A percentile compares a stretch with the other conserved stretches of the same genome.
These are phyloP conservation scores for Metschnikowia colocasiae DNA, from an alignment of 805 yeast species.

Conservation along the genomic window DNA sequence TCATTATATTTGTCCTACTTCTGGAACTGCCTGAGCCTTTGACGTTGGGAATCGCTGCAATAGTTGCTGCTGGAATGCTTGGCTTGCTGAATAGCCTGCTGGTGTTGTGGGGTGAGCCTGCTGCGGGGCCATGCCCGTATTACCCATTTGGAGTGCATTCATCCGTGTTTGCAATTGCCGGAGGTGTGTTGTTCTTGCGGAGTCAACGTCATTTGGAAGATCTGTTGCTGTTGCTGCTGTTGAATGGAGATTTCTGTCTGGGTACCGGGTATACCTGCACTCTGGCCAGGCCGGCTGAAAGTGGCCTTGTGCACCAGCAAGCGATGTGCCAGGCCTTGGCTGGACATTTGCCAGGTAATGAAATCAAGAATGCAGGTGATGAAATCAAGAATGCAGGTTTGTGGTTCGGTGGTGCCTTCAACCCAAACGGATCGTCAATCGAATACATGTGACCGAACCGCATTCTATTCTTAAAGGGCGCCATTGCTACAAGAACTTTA, in stretches of 20 bases:
- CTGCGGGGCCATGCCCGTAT: slow-evolving; percentile 40
- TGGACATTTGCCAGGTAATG: not conserved
- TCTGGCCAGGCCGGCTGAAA: not conserved
- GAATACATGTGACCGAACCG: too few relatives aligned
- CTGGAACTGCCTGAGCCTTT: slow-evolving; percentile 35
- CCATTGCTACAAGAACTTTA: too few relatives aligned
- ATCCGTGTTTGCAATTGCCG: slow-evolving; percentile 38
- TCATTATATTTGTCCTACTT: too few relatives aligned
- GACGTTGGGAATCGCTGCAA: slow-evolving; percentile 36
- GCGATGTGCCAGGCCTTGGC: slow-evolving; percentile 3
- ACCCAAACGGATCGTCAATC: too few relatives aligned
- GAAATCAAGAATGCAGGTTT: too few relatives aligned
- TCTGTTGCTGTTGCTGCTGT: slow-evolving; percentile 44
- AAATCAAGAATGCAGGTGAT: too few relatives aligned
- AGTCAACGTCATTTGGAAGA: slow-evolving; percentile 39
- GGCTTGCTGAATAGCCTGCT: slow-evolving; percentile 42
- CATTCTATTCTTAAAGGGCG: too few relatives aligned
- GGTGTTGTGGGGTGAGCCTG: slow-evolving; percentile 40
- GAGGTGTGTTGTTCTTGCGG: slow-evolving; percentile 41
- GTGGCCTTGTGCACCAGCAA: not conserved
- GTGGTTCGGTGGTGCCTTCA: too few relatives aligned
- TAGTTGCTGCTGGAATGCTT: slow-evolving; percentile 36
- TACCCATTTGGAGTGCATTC: slow-evolving; percentile 41
- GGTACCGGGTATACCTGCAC: slow-evolving; percentile 11
- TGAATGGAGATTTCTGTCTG: slow-evolving; percentile 26